Conservation (phyloP, 192 early-diverging fungal genomes). For the Anaeromyces robustus region DNA sequence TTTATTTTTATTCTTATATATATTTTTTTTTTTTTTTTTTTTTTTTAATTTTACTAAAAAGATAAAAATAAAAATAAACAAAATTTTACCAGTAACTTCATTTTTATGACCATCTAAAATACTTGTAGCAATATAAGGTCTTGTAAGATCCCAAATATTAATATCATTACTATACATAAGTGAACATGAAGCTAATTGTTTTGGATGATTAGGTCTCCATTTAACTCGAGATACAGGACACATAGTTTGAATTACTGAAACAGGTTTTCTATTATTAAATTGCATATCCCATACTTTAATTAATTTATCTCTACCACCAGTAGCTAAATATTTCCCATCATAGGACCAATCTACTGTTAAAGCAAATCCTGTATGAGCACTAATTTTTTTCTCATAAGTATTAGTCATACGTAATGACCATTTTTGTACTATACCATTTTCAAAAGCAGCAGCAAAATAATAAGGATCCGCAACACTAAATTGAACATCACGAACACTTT, state of each 20-base stretch:
- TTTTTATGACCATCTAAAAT: slow-evolving; percentile 52
- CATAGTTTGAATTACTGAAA: neutral
- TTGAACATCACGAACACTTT: slow-evolving; percentile 63
- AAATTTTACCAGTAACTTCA: slow-evolving; percentile 49
- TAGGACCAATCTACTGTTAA: slow-evolving; percentile 61
- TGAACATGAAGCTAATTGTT: slow-evolving; percentile 49
- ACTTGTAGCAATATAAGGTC: slow-evolving; percentile 50
- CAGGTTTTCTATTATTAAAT: neutral
- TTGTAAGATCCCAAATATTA: slow-evolving; percentile 55
- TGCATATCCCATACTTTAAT: slow-evolving; percentile 38
- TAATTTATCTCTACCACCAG: slow-evolving; percentile 55
- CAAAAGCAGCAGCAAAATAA: slow-evolving; percentile 67
- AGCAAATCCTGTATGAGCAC: slow-evolving; percentile 54
- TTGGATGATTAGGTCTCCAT: neutral
- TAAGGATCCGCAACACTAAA: slow-evolving; percentile 40
- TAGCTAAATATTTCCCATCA: slow-evolving; percentile 51
- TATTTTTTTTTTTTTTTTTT: too few relatives aligned
- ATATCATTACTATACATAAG: slow-evolving; percentile 42
- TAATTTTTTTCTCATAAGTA: slow-evolving; percentile 42
- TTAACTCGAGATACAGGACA: neutral
- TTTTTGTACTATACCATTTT: slow-evolving; percentile 58
- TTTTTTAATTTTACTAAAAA: too few relatives aligned
- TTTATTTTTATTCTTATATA: too few relatives aligned
- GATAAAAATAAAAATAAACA: too few relatives aligned
- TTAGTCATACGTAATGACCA: slow-evolving; percentile 62